phyloP scores from a whole-genome alignment of 257 asterid genomes.

The Solanum pinnatisectum region DNA sequence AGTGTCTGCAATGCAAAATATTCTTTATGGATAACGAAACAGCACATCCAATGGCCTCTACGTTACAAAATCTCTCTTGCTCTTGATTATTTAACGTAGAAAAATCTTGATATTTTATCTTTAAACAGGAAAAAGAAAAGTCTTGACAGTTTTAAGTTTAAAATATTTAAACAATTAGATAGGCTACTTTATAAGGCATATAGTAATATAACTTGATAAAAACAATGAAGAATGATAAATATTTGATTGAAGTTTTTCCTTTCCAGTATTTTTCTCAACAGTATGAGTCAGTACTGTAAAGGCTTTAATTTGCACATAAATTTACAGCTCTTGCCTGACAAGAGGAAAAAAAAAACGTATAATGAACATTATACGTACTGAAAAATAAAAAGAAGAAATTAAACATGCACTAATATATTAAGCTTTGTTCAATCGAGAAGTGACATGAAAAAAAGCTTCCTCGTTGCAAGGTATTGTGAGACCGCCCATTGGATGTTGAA shows the following conservation, averaged over 20 bases:
- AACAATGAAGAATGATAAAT: not conserved
- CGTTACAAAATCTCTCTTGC: not conserved
- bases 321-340: not conserved
- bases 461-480: conserved; percentile 4
- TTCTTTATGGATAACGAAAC: not conserved
- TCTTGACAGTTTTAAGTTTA: not conserved
- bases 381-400: not conserved
- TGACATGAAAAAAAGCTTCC: not conserved
- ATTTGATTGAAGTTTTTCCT: not conserved
- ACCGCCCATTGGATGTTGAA: conserved; percentile 3
- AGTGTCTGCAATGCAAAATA: not conserved
- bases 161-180: not conserved
- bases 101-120: not conserved
- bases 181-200: not conserved
- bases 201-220: not conserved
- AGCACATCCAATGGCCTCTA: not conserved
- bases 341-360: not conserved
- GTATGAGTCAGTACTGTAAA: not conserved
- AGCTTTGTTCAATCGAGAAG: not conserved
- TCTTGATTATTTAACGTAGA: not conserved
- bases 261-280: not conserved
- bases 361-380: not conserved
- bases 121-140: not conserved
- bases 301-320: not conserved
- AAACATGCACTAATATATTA: not conserved